Percentiles rank a stretch among this genome's conserved stretches.
Evolutionary conservation across 2,329 filamentous ascomycete genomes (phyloP).

Genomic region (Shiraia bambusicola): DNA sequence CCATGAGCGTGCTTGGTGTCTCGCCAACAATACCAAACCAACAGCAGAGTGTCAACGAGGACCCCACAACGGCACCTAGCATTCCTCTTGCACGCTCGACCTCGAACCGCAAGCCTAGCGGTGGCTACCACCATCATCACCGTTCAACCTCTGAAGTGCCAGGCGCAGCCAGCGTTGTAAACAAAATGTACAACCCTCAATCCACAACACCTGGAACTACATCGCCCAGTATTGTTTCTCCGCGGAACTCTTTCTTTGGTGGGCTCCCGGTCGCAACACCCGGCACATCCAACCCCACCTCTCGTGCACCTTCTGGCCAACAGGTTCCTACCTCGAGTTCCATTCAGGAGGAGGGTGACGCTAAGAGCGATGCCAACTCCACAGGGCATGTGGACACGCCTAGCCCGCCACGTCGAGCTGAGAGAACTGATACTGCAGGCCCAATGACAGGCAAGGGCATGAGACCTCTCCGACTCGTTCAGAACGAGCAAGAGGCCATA

Average conservation of each 20-base stretch:
- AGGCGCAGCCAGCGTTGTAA: constrained; percentile 73
- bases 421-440: constrained; percentile 39
- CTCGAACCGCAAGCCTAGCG: constrained; percentile 49
- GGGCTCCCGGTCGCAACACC: constrained; percentile 47
- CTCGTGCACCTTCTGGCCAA: constrained; percentile 39
- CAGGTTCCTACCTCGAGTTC: constrained; percentile 12
- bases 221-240: constrained; percentile 47
- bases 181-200: constrained; percentile 79
- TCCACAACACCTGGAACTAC: constrained; percentile 46
- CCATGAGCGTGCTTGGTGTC: constrained; percentile 41
- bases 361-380: constrained; percentile 26
- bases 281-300: constrained; percentile 37
- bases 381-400: constrained; percentile 40
- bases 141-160: constrained; percentile 49
- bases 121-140: constrained; percentile 45
- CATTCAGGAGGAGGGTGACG: constrained; percentile 37
- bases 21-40: constrained; percentile 27
- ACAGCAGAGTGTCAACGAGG: constrained; percentile 46
- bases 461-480: constrained; percentile 80
- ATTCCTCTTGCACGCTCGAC: constrained; percentile 67
- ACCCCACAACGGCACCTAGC: constrained; percentile 73
- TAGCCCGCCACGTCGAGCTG: constrained; percentile 61
- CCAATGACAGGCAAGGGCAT: constrained; percentile 66
- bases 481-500: constrained; percentile 58
- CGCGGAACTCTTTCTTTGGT: constrained; percentile 43